Conservation (phyloP, 371 early-diverging fungal species). For the Mortierella sp. region DNA sequence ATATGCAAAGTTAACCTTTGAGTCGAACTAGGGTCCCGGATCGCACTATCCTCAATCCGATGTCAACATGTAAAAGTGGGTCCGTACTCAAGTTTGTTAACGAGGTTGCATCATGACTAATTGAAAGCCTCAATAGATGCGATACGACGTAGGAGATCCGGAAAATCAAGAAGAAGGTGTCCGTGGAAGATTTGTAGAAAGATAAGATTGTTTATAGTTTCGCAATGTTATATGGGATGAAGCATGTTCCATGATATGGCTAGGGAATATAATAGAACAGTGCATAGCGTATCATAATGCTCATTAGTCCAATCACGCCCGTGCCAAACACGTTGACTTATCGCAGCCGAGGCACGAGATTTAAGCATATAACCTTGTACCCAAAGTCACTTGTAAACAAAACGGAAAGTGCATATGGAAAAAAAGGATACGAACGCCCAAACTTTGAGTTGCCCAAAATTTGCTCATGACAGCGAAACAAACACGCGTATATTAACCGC, state of each 20-base stretch:
- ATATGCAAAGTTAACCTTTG: no score
- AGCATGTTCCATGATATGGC: no score
- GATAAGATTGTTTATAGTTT: neutral
- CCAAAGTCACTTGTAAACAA: neutral
- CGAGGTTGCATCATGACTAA: neutral
- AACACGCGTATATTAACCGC: neutral
- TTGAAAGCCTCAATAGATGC: neutral
- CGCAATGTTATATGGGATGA: no score
- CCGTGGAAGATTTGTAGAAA: neutral
- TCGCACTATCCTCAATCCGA: neutral
- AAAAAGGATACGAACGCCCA: neutral
- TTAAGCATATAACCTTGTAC: neutral
- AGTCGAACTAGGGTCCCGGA: no score
- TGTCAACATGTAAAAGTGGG: no score
- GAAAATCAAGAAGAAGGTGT: neutral
- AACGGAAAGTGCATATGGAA: neutral
- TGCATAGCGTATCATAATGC: neutral
- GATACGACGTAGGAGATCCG: neutral
- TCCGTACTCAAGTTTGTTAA: neutral
- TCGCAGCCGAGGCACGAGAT: neutral
- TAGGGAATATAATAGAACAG: no score
- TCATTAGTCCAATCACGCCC: neutral
- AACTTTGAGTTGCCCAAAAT: neutral
- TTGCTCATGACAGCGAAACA: neutral
- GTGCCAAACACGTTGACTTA: constrained; percentile 15